Percentiles rank a stretch among this genome's conserved stretches.
Evolutionary conservation across 306 rosid genomes (phyloP).

Genomic region (Corylus heterophylla): DNA sequence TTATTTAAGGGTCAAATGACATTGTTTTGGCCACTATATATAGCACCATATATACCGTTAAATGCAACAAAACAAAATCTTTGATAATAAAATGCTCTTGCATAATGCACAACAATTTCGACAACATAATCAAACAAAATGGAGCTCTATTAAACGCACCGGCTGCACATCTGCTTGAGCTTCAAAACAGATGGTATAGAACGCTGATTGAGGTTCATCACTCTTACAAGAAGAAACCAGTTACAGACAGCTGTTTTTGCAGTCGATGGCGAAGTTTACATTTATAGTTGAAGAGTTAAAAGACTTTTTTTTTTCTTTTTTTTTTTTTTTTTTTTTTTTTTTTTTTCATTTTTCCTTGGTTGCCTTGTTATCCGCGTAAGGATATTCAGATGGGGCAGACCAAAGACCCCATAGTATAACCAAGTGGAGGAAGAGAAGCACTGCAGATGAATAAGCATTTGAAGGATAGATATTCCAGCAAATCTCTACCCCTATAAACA

Average conservation of each 20-base stretch:
- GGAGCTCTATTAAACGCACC: too few species aligned
- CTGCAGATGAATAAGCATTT: slow-evolving; percentile 51
- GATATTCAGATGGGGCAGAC: slow-evolving; percentile 68
- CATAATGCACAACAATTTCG: too few species aligned
- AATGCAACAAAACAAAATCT: too few species aligned
- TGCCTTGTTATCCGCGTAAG: slow-evolving; percentile 47
- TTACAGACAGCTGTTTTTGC: not conserved
- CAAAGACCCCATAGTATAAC: slow-evolving; percentile 77
- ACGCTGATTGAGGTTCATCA: too few species aligned
- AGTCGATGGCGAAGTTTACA: not conserved
- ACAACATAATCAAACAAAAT: too few species aligned
- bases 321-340: not conserved
- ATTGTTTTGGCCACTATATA: too few species aligned
- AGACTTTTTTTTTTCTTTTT: not conserved
- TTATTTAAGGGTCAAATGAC: too few species aligned
- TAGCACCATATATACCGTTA: too few species aligned
- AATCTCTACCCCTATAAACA: slow-evolving; percentile 78
- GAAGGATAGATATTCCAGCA: slow-evolving; percentile 97
- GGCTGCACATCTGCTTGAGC: too few species aligned
- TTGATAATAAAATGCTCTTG: too few species aligned
- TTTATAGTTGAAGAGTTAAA: not conserved
- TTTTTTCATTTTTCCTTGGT: slow-evolving; percentile 43
- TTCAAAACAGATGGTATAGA: too few species aligned
- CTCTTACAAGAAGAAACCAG: not conserved
- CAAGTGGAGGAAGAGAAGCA: slow-evolving; percentile 69